phyloP scores from a whole-genome alignment of 257 asterid genomes.

The Mitragyna speciosa region DNA sequence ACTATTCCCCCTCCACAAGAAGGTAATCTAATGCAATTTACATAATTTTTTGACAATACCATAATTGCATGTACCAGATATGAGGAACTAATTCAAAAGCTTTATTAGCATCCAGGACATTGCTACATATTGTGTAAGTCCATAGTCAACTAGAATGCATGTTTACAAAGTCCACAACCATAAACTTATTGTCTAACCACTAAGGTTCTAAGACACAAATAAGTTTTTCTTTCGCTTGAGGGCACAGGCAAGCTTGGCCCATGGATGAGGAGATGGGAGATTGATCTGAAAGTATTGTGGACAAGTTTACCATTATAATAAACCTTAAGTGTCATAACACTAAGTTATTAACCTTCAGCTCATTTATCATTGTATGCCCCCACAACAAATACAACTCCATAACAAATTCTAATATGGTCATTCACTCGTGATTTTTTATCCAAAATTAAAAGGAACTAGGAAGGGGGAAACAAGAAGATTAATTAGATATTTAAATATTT shows the following conservation, averaged over 20 bases:
- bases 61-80: not conserved
- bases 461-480: conserved; percentile 1
- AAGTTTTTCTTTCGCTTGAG: not conserved
- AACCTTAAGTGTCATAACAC: not conserved
- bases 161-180: not conserved
- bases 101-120: not conserved
- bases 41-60: not conserved
- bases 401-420: not conserved
- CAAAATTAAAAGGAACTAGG: not conserved
- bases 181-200: not conserved
- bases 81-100: not conserved
- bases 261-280: not conserved
- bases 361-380: not conserved
- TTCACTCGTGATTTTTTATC: not conserved
- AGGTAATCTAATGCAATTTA: not conserved
- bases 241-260: not conserved
- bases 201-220: not conserved
- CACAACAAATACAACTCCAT: not conserved
- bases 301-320: not conserved
- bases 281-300: not conserved
- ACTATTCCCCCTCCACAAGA: not conserved
- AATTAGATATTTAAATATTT: not conserved
- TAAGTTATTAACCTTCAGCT: not conserved
- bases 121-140: not conserved
- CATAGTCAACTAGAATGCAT: not conserved